phyloP scores from a whole-genome alignment of 2,329 filamentous ascomycete species.

The Kalaharituber pfeilii region DNA sequence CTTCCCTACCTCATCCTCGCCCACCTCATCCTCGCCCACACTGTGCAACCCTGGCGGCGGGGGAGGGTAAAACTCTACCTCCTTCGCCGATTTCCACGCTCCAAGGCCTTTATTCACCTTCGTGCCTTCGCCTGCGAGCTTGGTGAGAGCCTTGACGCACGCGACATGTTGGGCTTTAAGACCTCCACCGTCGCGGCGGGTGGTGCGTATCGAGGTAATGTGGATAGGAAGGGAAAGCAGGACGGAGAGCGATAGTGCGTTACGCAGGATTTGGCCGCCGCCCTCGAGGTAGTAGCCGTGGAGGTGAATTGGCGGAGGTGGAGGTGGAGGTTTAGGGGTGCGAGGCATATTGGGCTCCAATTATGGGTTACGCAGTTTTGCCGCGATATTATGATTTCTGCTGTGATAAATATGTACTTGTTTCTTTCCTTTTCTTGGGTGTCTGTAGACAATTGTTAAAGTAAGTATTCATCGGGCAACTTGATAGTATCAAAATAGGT shows the following conservation, averaged over 20 bases:
- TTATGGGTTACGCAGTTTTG: too few relatives aligned
- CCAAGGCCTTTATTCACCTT: neutral
- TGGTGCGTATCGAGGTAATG: conserved; percentile 40
- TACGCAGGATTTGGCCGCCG: conserved; percentile 43
- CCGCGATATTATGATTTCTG: too few relatives aligned
- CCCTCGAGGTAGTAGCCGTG: conserved; percentile 44
- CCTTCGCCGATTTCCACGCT: too few relatives aligned
- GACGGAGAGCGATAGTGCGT: conserved; percentile 40
- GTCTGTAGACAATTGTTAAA: too few relatives aligned
- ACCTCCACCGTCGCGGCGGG: conserved; percentile 34
- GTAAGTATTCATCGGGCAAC: too few relatives aligned
- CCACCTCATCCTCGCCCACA: conserved; percentile 1
- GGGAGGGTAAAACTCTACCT: neutral
- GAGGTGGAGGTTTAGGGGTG: too few relatives aligned
- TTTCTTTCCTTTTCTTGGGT: too few relatives aligned
- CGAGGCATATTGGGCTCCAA: neutral
- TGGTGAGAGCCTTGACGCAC: conserved; percentile 37
- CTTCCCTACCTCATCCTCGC: conserved; percentile 6
- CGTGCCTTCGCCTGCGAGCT: conserved; percentile 31
- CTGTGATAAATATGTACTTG: too few relatives aligned
- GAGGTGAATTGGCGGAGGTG: conserved; percentile 27
- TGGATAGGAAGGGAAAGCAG: conserved; percentile 38
- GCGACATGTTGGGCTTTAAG: conserved; percentile 45
- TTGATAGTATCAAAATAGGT: too few relatives aligned
- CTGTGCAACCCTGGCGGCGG: too few relatives aligned